Evolutionary conservation across 345 rosid species (phyloP).

Genomic region (Jatropha curcas): DNA sequence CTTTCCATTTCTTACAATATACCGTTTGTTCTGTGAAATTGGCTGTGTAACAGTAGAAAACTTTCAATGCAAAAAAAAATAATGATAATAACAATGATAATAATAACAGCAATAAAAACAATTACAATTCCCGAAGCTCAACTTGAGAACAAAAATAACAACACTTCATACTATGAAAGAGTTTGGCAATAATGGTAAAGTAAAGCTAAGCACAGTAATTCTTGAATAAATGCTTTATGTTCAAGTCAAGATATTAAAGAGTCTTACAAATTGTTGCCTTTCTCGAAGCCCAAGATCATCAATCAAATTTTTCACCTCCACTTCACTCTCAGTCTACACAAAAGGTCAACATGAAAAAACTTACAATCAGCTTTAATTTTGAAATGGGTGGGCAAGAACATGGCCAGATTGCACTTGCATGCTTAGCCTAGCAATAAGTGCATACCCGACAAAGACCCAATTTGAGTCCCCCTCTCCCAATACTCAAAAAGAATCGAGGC

Average conservation of each 20-base stretch:
- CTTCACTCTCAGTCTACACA: slow-evolving; percentile 79
- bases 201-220: not conserved
- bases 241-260: slow-evolving; percentile 13
- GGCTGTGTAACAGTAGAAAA: slow-evolving; percentile 65
- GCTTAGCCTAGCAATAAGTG: no score
- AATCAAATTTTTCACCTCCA: slow-evolving; percentile 66
- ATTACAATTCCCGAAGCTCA: not conserved
- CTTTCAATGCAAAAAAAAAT: slow-evolving; percentile 2
- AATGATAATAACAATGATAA: not conserved
- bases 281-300: slow-evolving; percentile 82
- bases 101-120: not conserved
- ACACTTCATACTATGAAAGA: not conserved
- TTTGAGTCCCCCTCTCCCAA: no score
- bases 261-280: slow-evolving; percentile 76
- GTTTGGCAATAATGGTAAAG: not conserved
- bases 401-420: not conserved
- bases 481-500: no score
- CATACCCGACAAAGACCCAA: no score
- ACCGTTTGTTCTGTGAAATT: slow-evolving; percentile 72
- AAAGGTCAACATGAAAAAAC: not conserved
- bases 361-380: not conserved
- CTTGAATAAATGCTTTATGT: not conserved
- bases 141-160: slow-evolving; percentile 1
- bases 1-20: slow-evolving; percentile 69
- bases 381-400: not conserved